Evolutionary conservation across 2,329 filamentous ascomycete species (phyloP).

Genomic region (Verticillium zaregamsianum): DNA sequence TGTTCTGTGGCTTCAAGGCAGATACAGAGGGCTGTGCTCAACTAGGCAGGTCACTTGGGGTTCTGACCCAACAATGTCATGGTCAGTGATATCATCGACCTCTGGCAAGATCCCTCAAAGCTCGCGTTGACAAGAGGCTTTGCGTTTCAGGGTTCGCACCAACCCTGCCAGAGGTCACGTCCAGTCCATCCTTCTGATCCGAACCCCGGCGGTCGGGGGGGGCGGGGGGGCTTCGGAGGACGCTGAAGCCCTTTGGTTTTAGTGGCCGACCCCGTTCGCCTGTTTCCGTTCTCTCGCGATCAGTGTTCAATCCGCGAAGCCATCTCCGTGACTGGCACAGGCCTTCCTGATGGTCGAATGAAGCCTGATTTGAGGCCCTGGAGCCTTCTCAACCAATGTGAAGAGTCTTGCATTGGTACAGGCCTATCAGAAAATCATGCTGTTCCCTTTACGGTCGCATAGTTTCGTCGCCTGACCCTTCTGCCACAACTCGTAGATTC

Average conservation of each 20-base stretch:
- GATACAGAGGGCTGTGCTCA: not conserved
- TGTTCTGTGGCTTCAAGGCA: not conserved
- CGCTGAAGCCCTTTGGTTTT: too few species aligned
- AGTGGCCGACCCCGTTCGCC: too few species aligned
- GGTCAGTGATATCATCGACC: not conserved
- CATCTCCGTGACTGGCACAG: not conserved
- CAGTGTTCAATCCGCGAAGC: too few species aligned
- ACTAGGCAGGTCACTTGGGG: not conserved
- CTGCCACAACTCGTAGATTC: not conserved
- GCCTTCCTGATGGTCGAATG: not conserved
- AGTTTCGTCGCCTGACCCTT: not conserved
- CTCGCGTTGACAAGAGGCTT: not conserved
- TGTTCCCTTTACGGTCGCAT: not conserved
- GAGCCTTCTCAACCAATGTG: not conserved
- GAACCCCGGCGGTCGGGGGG: too few species aligned
- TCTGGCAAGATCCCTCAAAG: not conserved
- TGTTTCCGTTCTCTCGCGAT: too few species aligned
- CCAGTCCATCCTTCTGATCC: too few species aligned
- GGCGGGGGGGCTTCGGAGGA: too few species aligned
- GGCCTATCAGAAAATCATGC: not conserved
- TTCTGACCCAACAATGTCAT: not conserved
- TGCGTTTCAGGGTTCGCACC: not conserved
- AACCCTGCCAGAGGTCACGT: not conserved
- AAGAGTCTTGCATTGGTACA: not conserved
- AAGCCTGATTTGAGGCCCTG: not conserved